Evolutionary conservation across 495 filamentous ascomycete species (phyloP), one percentile per base, ranked within the genome.

Genomic region (Friedmanniomyces simplex): DNA sequence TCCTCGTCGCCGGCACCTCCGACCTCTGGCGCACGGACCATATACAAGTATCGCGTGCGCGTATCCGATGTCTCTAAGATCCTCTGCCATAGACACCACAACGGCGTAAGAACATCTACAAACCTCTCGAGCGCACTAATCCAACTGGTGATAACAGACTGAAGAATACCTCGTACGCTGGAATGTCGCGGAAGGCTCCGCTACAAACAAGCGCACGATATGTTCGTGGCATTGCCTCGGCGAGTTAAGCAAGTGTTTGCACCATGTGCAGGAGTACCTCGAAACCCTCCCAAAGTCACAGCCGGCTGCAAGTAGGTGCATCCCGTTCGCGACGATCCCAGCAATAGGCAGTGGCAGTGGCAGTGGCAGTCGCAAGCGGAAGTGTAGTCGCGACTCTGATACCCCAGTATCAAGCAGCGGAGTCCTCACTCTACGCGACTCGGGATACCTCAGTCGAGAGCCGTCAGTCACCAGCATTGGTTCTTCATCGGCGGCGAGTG

Each of bases 131-230:
- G 12, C 26, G n/a, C 54, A 47, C 41, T 39, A 57, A 18, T 43
- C 36, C 56, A 53, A 52, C 42, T n/a, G 7, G 4, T n/a, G 18
- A 3, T 12, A 55, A 26, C 62, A 72, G 68, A 51, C 55, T 3
- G 70, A 72, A 43, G 57, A 73, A 41, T 72, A 66, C 41, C 62
- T 73, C 14, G 61, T 73, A 0, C 41, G 54, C 47, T 73, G 71
- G 71, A 54, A 55, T 13, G 57, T 66, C 5, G 21, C 49, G 10
- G 25, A n/a, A 2, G 16, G 36, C 10, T 18, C 26, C 25, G 8
- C 24, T 26, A 26, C 34, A 20, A 37, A 54, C 1, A 8, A 26
- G 10, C 37, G 43, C 21, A 50, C 64, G 12, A 64, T 66, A 11
- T 58, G 61, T 39, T 67, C 63, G 1, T 73, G 71, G 71, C 71